These are phyloP conservation scores for Amaranthus hypochondriacus DNA, from an alignment of 148 eudicot species.

Conservation along the genomic window DNA sequence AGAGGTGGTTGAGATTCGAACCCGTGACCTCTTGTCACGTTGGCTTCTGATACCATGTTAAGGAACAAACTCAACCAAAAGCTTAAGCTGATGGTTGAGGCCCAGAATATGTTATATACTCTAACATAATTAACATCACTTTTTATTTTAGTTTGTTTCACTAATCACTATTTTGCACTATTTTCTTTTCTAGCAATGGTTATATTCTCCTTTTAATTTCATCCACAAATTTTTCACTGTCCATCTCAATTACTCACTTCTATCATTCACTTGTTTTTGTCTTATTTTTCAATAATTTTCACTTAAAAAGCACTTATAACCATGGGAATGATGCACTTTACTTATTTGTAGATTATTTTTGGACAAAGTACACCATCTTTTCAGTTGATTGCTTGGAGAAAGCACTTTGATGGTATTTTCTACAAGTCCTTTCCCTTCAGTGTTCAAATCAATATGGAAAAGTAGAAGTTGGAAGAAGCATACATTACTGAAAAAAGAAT, in stretches of 20 bases:
- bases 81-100: no score
- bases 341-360: constrained; percentile 17
- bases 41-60: no score
- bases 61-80: no score
- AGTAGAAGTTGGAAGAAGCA: background rate
- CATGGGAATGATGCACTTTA: constrained; percentile 1
- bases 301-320: background rate
- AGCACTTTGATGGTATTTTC: constrained; percentile 10
- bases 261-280: background rate
- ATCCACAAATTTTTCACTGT: constrained; percentile 10
- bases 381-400: constrained; percentile 7
- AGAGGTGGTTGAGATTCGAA: no score
- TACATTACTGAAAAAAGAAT: constrained; percentile 14
- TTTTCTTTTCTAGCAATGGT: no score
- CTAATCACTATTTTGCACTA: no score
- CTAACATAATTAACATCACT: no score
- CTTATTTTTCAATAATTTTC: background rate
- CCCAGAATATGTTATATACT: no score
- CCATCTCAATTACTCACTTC: background rate
- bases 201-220: background rate
- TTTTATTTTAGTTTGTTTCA: no score
- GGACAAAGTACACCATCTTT: no score
- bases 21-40: no score
- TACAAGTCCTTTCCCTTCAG: constrained; percentile 5
- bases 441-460: constrained; percentile 12